Evolutionary conservation across 257 asterid species (phyloP), one percentile per base, ranked within the genome.

Genomic region (Thymus mandschuricus): DNA sequence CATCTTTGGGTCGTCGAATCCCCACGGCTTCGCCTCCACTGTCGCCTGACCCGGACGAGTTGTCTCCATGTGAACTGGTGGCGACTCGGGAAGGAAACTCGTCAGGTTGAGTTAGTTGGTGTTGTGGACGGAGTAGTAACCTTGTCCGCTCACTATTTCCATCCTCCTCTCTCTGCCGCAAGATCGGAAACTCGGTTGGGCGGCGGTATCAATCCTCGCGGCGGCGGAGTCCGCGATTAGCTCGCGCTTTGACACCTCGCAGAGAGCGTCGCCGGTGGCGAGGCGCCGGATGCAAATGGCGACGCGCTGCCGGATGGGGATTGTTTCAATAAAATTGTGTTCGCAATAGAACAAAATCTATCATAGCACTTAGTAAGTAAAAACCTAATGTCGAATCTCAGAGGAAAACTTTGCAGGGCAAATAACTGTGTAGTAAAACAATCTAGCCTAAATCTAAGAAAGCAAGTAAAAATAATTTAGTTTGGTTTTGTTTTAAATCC

Each of bases 181-280:
- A 5, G 64, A 64, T 77, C 75, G 76, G 71, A 85, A 85, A 78
- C 96, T 85, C 77, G 85, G 84, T n/a, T n/a, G n/a, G n/a, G n/a
- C n/a, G n/a, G n/a, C n/a, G n/a, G n/a, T n/a, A n/a, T n/a, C n/a
- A n/a, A n/a, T n/a, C n/a, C n/a, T n/a, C n/a, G n/a, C n/a, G n/a
- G n/a, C n/a, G n/a, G n/a, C n/a, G n/a, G n/a, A n/a, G n/a, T n/a
- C n/a, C n/a, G n/a, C n/a, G n/a, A n/a, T n/a, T n/a, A n/a, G n/a
- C n/a, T n/a, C n/a, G n/a, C n/a, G n/a, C n/a, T n/a, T n/a, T n/a
- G 98, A 88, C 0, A 93, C 97, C 33, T 88, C 96, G 0, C 98
- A 96, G 27, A 93, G 96, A 4, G 98, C 92, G 41, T 86, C 97
- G 0, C 98, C 98, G 7, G 98, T 93, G 68, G 96, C 96, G 41